Base-by-base conservation (phyloP, 305 asterid genomes). In the Striga hermonthica region DNA sequence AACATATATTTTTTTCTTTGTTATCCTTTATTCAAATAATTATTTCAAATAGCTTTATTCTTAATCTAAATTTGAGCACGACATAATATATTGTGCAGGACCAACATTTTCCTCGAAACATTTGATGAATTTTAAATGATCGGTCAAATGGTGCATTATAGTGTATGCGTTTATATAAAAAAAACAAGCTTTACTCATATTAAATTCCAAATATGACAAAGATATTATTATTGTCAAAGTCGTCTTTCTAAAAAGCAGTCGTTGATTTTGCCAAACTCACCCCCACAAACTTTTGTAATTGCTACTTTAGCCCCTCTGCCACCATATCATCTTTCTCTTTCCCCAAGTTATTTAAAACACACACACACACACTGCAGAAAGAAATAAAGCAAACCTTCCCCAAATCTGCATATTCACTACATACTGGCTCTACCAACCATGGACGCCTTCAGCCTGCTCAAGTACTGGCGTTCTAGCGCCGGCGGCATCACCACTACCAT, bases 361-460 rank as follows among this genome's bases (percentile, higher is more conserved):
- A 14, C 64, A 34, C 71, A 40, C 50, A 57, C 68, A 61, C 66
- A 45, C 63, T 65, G 53, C 36, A 22, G 5, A 7, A 1, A 57
- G 57, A 44, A 35, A n/a, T 9, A 37, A 10, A 16, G 57, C 34
- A 14, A 11, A 50, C 11, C 59, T 9, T 47, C 45, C 70, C 61
- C 62, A 39, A 4, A 14, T 58, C 47, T 28, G 8, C 47, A 11
- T 57, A 37, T 37, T 66, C 14, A 56, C 71, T 1, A 4, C 68
- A 69, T 63, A 61, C 86, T 81, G 86, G 84, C 86, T 81, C 74
- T 81, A 60, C 82, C 86, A 36, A 81, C 83, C 11, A 81, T 81
- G 86, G 86, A 81, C 59, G 79, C 79, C 63, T 81, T 81, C 82
- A 79, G 80, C 61, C 59, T 79, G 13, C 86, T 79, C 68, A 81